These are phyloP conservation scores for Zoysia japonica DNA, from an alignment of 176 grass and related monocot species.

Conservation along the genomic window DNA sequence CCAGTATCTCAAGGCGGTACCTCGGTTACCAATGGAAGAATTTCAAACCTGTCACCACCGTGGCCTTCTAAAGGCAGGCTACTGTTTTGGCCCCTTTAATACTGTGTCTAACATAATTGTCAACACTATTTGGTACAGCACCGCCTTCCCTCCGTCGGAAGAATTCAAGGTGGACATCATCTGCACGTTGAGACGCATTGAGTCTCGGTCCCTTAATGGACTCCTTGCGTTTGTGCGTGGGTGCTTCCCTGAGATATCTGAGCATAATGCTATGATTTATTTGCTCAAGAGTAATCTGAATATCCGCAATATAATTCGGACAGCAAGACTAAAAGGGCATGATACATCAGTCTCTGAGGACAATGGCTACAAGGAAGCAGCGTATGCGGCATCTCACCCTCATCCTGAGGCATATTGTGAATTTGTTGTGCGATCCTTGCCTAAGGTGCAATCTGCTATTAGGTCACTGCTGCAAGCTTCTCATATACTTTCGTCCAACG, in stretches of 20 bases:
- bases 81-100: not conserved
- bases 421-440: too few relatives aligned
- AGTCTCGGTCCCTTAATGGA: not conserved
- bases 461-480: too few relatives aligned
- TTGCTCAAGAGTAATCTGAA: too few relatives aligned
- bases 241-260: not conserved
- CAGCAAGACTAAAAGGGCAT: too few relatives aligned
- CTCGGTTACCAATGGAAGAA: not conserved
- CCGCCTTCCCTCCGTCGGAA: not conserved
- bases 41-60: not conserved
- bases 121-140: not conserved
- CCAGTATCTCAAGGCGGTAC: not conserved
- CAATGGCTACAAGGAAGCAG: too few relatives aligned
- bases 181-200: not conserved
- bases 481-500: too few relatives aligned
- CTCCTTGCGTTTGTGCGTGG: not conserved
- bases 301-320: too few relatives aligned
- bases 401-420: too few relatives aligned
- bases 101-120: not conserved
- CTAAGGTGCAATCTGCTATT: too few relatives aligned
- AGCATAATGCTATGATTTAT: not conserved
- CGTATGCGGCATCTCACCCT: too few relatives aligned
- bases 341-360: too few relatives aligned
- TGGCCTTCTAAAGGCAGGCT: not conserved
- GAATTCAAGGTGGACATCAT: slow-evolving; percentile 2